A percentile compares a stretch with the other conserved stretches of the same genome.
phyloP scores from a whole-genome alignment of 176 grass and related monocot genomes.

The Eragrostis nindensis region DNA sequence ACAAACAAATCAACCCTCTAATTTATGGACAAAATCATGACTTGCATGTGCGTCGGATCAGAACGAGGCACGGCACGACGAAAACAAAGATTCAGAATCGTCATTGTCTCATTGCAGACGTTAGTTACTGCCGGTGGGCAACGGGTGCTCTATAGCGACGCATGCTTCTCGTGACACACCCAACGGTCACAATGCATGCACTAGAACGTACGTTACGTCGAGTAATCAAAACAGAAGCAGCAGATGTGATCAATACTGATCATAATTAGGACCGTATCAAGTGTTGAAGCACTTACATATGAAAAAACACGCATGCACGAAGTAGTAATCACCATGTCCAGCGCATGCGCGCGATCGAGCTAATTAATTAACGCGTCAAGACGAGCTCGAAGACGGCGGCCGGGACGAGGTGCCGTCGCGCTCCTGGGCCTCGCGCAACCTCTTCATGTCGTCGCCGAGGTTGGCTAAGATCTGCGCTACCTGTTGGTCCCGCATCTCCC shows the following conservation, averaged over 20 bases:
- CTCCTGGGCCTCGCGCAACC: not conserved
- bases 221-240: not conserved
- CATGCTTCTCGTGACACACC: constrained; percentile 14
- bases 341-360: not conserved
- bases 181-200: constrained; percentile 28
- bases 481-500: no score
- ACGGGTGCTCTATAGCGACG: not conserved
- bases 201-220: not conserved
- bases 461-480: not conserved
- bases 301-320: not conserved
- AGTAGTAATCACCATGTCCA: not conserved
- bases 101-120: not conserved
- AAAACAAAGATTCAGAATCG: not conserved
- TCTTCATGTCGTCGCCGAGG: not conserved
- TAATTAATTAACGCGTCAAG: not conserved
- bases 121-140: not conserved
- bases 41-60: not conserved
- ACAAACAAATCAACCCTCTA: not conserved
- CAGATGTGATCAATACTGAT: not conserved
- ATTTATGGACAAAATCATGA: not conserved
- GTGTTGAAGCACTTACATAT: not conserved
- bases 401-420: not conserved
- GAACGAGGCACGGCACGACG: not conserved
- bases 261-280: not conserved
- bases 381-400: not conserved